Base-by-base conservation (phyloP, 108 stramenopile genomes). In the Skeletonema menzelii region DNA sequence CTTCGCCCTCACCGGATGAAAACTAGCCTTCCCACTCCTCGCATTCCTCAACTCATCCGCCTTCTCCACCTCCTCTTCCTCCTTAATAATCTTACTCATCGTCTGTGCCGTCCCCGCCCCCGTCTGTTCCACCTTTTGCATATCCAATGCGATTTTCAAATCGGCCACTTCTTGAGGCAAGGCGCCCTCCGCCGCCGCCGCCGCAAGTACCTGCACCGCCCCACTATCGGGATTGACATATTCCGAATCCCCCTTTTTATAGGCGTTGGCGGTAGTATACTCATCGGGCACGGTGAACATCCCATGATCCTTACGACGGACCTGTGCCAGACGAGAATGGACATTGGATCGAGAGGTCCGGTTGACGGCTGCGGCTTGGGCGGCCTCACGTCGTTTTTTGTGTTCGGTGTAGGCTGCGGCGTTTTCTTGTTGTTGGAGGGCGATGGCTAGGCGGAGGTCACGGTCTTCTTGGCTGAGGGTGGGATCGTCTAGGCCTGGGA, bases 121-220 rank as follows among this genome's bases (percentile, higher is more conserved):
- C 30, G 89, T 87, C 71, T 93, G 91, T 68, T 95, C 94, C 31
- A 95, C 82, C 90, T 93, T 95, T 74, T 95, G 94, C 27, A 95
- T 77, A 44, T 91, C 88, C 79, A 88, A 63, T 20, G 94, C 94
- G 32, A 95, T 57, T 59, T 90, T 67, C 65, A 78, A 82, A 67
- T 95, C 94, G 1, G 84, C 85, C 67, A 86, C 76, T 64, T 95
- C 91, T 59, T 92, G 88, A 13, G 93, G 88, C 26, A 70, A 66
- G 14, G 88, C 86, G 12, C 84, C 87, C 34, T 59, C 65, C 24
- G 83, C 86, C 26, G 62, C 38, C 8, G 82, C 80, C 42, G 65
- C 61, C 79, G 77, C 59, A 20, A 65, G 28, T 11, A 85, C 73
- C 53, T 80, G 31, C 58, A 63, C 70, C 12, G 42, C 63, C 10